Percentiles rank a stretch among this genome's conserved stretches.
Conservation (phyloP, 148 eudicot species). For the Rheum nobile region DNA sequence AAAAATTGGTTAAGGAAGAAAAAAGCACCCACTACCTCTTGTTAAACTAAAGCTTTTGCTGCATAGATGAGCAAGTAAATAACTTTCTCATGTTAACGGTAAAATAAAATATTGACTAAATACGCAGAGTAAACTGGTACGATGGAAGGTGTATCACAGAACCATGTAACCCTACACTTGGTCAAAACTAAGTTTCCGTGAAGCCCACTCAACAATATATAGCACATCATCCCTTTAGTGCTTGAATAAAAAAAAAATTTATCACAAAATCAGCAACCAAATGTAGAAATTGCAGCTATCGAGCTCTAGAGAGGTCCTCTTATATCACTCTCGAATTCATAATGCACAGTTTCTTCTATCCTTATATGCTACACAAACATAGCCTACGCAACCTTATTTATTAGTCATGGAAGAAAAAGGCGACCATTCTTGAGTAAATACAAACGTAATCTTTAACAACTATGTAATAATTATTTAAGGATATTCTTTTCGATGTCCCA, state of each 20-base stretch:
- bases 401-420: neutral
- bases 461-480: constrained; percentile 32
- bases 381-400: neutral
- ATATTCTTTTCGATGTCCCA: constrained; percentile 88
- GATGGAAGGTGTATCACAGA: neutral
- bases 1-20: constrained; percentile 50
- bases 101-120: neutral
- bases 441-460: neutral
- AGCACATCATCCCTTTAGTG: neutral
- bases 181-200: neutral
- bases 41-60: neutral
- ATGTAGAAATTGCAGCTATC: neutral
- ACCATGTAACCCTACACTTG: neutral
- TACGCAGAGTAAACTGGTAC: neutral
- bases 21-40: neutral
- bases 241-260: neutral
- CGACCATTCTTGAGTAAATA: constrained; percentile 16
- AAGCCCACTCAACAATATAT: neutral
- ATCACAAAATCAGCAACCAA: neutral
- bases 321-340: neutral
- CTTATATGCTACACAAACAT: neutral
- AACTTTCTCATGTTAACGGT: neutral
- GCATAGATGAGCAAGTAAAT: neutral
- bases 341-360: neutral
- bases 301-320: neutral